phyloP scores from a whole-genome alignment of 352 stramenopile species.

The Pythium vanterpoolii region DNA sequence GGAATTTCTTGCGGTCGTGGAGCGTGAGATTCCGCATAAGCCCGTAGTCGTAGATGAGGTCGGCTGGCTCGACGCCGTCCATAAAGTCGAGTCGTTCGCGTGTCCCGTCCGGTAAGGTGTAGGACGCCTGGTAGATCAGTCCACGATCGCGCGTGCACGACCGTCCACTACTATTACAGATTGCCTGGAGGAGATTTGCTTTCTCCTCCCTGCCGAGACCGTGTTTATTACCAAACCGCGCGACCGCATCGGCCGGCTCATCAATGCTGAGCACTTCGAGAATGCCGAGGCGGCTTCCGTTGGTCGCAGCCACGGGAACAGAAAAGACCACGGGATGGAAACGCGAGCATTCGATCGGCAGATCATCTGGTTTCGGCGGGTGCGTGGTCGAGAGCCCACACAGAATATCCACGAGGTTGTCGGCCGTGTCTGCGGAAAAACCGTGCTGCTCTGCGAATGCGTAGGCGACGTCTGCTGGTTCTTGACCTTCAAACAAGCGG shows the following conservation, averaged over 20 bases:
- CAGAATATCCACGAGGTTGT: conserved; percentile 49
- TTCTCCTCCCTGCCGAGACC: conserved; percentile 56
- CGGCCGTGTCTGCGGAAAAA: conserved; percentile 31
- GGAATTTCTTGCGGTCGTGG: conserved; percentile 57
- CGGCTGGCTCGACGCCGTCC: conserved; percentile 67
- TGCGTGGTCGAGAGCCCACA: conserved; percentile 32
- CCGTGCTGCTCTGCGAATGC: conserved; percentile 55
- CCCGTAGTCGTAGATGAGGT: conserved; percentile 78
- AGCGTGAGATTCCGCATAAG: conserved; percentile 66
- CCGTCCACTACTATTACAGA: conserved; percentile 54
- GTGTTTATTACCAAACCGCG: conserved; percentile 71
- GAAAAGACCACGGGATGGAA: conserved; percentile 62
- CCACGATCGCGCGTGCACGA: conserved; percentile 51
- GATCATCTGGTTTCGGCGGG: conserved; percentile 2
- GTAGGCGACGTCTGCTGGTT: conserved; percentile 69
- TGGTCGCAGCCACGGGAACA: conserved; percentile 52
- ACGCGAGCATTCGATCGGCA: conserved; percentile 41
- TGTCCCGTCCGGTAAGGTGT: conserved; percentile 45
- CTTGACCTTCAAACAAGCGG: conserved; percentile 63
- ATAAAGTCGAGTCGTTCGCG: conserved; percentile 65
- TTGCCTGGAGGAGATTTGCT: conserved; percentile 39
- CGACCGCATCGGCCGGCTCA: conserved; percentile 68
- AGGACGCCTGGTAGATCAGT: conserved; percentile 59
- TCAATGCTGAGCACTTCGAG: conserved; percentile 62
- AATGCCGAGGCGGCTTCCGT: conserved; percentile 56